Conservation (phyloP, 148 eudicot genomes). For the Silene latifolia region DNA sequence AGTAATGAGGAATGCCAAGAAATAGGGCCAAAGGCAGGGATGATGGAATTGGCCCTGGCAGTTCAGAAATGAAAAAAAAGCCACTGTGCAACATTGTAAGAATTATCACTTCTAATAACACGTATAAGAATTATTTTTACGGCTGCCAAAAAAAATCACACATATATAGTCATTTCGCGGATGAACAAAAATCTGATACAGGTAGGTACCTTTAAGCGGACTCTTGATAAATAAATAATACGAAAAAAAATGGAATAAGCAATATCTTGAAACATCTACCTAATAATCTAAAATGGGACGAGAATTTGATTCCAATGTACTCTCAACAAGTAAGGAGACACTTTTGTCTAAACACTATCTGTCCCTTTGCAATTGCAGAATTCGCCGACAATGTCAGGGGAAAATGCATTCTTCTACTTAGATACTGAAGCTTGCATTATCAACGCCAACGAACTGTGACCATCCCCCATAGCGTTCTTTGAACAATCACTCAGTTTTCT, state of each 20-base stretch:
- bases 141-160: too few relatives aligned
- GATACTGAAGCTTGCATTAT: conserved; percentile 15
- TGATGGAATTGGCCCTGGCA: too few relatives aligned
- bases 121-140: too few relatives aligned
- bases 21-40: too few relatives aligned
- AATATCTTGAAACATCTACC: conserved; percentile 15
- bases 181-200: conserved; percentile 12
- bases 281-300: conserved; percentile 8
- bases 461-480: conserved; percentile 10
- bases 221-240: conserved; percentile 10
- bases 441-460: conserved; percentile 12
- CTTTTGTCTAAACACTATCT: conserved; percentile 11
- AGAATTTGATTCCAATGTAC: conserved; percentile 2
- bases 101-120: too few relatives aligned
- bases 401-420: conserved; percentile 11
- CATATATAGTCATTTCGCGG: conserved; percentile 10
- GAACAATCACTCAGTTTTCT: conserved; percentile 10
- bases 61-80: too few relatives aligned
- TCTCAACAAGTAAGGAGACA: conserved; percentile 16
- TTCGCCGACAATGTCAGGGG: conserved; percentile 4
- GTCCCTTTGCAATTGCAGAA: conserved; percentile 11
- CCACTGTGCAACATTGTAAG: too few relatives aligned
- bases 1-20: too few relatives aligned
- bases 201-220: neutral
- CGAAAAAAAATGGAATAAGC: neutral